Base-by-base conservation (phyloP, 495 filamentous ascomycete species). In the Glutinoglossum americanum region DNA sequence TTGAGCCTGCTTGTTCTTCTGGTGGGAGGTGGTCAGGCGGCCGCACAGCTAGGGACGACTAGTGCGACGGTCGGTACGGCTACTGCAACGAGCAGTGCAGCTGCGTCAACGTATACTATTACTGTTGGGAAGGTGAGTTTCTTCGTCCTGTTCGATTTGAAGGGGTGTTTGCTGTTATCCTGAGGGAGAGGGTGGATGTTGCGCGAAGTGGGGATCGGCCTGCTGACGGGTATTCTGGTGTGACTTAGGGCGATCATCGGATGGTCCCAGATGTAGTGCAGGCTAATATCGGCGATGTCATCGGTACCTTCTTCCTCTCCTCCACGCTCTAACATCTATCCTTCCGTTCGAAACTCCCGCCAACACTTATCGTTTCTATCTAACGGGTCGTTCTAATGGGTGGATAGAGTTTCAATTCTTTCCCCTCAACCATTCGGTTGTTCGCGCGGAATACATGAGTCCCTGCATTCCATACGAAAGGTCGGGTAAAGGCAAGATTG, bases 401-500 rank as follows among this genome's bases (percentile, higher is more conserved):
- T 25, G 21, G 19, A 51, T n/a, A 70, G 70, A 68, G 53, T 84
- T 81, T 64, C 62, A 69, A 32, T 81, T 84, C 70, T 81, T 71
- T 62, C 77, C 80, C 3, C 60, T 65, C 56, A 79, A 79, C 60
- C 80, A 82, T 60, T 75, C 74, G 1, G 80, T 83, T 10, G 73
- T 71, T 6, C 70, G 74, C 30, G 72, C 78, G 4, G 75, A 71
- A n/a, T 83, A 71, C 60, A 62, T 64, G 21, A 68, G 64, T 41
- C 75, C 80, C 55, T 83, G 80, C 58, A 73, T 81, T 32, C 78
- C 78, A 9, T 80, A 76, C 57, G 78, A 82, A 57, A 60, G 71
- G 35, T 68, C 69, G 15, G 69, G 67, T 5, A 51, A 56, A 23
- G 61, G 66, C 39, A 70, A 68, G 45, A 51, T 55, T 5, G 75